Percentiles rank a stretch among this genome's conserved stretches.
Evolutionary conservation across 129 eudicot species (phyloP).

Genomic region (Logfia minima): DNA sequence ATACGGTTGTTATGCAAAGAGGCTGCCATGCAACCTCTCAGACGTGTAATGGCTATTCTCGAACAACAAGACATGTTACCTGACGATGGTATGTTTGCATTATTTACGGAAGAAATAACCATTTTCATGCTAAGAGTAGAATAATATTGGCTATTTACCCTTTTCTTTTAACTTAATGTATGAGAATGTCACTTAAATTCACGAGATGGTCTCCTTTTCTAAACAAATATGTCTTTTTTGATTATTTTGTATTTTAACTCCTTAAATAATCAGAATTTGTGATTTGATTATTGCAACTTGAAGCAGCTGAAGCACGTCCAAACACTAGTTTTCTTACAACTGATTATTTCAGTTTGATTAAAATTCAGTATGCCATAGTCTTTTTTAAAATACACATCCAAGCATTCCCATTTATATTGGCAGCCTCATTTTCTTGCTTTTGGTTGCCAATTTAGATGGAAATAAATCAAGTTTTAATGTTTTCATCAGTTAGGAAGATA

Average conservation of each 20-base stretch:
- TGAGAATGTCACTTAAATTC: neutral
- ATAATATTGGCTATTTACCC: neutral
- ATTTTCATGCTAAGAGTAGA: neutral
- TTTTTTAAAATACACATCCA: neutral
- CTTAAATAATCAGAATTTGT: too few relatives aligned
- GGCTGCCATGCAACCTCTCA: conserved; percentile 97
- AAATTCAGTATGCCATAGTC: neutral
- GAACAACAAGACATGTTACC: conserved; percentile 77
- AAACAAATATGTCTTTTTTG: neutral
- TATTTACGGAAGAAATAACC: neutral
- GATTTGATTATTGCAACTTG: neutral
- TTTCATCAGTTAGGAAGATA: neutral
- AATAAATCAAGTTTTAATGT: neutral
- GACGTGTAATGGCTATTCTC: conserved; percentile 79
- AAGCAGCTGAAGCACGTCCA: neutral
- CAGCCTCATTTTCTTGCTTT: conserved; percentile 7
- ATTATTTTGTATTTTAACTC: too few relatives aligned
- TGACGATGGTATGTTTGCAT: conserved; percentile 66
- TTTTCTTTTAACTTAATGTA: too few relatives aligned
- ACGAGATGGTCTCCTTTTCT: neutral
- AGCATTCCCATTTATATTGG: neutral
- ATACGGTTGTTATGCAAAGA: conserved; percentile 91
- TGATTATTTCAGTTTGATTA: neutral
- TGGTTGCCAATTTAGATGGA: conserved; percentile 8
- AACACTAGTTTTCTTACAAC: neutral